Percentiles rank a stretch among this genome's conserved stretches.
Conservation (phyloP, 768 basidiomycete species). For the Lanmaoa rubissima region DNA sequence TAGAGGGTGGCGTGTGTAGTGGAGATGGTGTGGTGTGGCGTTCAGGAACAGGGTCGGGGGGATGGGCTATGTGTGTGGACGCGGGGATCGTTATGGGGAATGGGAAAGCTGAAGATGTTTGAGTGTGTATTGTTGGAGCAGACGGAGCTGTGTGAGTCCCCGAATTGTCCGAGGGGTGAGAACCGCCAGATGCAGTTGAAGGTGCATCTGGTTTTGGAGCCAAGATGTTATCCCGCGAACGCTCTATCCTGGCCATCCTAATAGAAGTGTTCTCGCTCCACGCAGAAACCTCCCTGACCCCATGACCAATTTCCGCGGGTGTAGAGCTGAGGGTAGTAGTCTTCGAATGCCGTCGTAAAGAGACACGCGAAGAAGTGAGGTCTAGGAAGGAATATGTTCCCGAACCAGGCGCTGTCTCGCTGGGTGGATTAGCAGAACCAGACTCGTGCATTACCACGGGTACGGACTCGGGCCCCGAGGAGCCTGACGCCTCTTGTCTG, state of each 20-base stretch:
- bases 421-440: conserved; percentile 12
- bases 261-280: conserved; percentile 22
- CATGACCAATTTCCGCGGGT: conserved; percentile 28
- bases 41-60: conserved; percentile 15
- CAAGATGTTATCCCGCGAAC: conserved; percentile 14
- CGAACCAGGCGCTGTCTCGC: conserved; percentile 26
- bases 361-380: conserved; percentile 27
- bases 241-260: conserved; percentile 17
- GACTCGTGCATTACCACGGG: conserved; percentile 31
- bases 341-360: conserved; percentile 26
- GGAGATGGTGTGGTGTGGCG: conserved; percentile 18
- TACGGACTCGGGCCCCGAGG: conserved; percentile 30
- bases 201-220: conserved; percentile 31
- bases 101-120: conserved; percentile 36
- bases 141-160: conserved; percentile 18
- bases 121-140: conserved; percentile 22
- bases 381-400: conserved; percentile 36
- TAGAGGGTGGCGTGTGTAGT: conserved; percentile 10
- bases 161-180: conserved; percentile 28
- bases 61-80: conserved; percentile 34
- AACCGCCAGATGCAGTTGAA: conserved; percentile 32
- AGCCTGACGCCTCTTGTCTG: conserved; percentile 22
- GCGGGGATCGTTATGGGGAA: conserved; percentile 47
- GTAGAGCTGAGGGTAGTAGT: conserved; percentile 27
- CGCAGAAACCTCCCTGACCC: conserved; percentile 1